phyloP scores from a whole-genome alignment of 2,329 filamentous ascomycete genomes.

The Aspergillus latus region DNA sequence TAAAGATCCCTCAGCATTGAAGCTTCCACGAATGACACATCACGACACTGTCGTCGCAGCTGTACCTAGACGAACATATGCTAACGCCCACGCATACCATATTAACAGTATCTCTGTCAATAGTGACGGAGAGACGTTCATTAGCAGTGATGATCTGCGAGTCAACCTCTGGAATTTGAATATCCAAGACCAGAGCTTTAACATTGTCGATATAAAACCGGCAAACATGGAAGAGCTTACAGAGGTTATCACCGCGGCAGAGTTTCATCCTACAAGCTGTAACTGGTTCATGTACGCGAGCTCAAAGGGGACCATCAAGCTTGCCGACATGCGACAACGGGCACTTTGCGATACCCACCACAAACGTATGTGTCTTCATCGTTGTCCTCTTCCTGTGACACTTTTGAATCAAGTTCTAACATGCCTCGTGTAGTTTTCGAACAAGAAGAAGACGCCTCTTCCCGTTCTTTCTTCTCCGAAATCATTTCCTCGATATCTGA shows the following conservation, averaged over 20 bases:
- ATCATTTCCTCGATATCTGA: slow-evolving; percentile 99
- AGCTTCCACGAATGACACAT: slow-evolving; percentile 92
- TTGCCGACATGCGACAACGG: slow-evolving; percentile 97
- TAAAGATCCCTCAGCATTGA: slow-evolving; percentile 77
- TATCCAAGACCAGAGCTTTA: slow-evolving; percentile 99
- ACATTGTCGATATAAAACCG: slow-evolving; percentile 99
- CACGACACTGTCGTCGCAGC: slow-evolving; percentile 98
- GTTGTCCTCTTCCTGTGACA: neutral
- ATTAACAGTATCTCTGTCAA: slow-evolving; percentile 99
- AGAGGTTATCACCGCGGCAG: slow-evolving; percentile 96
- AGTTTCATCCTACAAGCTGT: slow-evolving; percentile 95
- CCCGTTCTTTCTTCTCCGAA: slow-evolving; percentile 98
- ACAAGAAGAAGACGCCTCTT: slow-evolving; percentile 95
- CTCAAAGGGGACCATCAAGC: slow-evolving; percentile 97
- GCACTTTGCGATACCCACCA: slow-evolving; percentile 93
- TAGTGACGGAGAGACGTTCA: slow-evolving; percentile 98
- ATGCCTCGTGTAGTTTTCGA: slow-evolving; percentile 72
- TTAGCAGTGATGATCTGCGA: slow-evolving; percentile 94
- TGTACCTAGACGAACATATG: slow-evolving; percentile 92
- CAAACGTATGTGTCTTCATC: slow-evolving; percentile 66
- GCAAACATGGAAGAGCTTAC: slow-evolving; percentile 99
- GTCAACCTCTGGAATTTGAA: slow-evolving; percentile 99
- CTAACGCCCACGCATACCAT: slow-evolving; percentile 97
- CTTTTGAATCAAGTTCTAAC: slow-evolving; percentile 17
- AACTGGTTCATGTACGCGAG: slow-evolving; percentile 99